Evolutionary conservation across 495 filamentous ascomycete species (phyloP).

Genomic region (Penicillium pulvis): DNA sequence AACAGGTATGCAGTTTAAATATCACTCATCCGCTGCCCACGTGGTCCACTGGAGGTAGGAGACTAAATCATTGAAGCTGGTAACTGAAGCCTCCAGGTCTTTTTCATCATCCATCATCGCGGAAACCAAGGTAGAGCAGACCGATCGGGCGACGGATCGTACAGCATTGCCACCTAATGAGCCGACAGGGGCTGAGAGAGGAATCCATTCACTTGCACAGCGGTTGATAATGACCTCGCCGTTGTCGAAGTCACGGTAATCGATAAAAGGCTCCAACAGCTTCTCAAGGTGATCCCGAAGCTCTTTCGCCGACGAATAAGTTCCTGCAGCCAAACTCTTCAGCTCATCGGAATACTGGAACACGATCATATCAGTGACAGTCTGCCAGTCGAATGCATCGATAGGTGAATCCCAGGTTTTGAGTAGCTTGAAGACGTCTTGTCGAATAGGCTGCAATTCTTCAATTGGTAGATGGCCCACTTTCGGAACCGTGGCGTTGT

Average conservation of each 20-base stretch:
- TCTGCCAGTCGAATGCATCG: constrained; percentile 57
- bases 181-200: constrained; percentile 5
- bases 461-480: constrained; percentile 37
- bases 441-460: constrained; percentile 44
- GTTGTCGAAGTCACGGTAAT: constrained; percentile 30
- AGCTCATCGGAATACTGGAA: constrained; percentile 57
- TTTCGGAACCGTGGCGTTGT: constrained; percentile 43
- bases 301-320: constrained; percentile 31
- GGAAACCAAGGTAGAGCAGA: constrained; percentile 9
- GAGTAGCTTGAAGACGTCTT: constrained; percentile 46
- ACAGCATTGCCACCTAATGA: constrained; percentile 8
- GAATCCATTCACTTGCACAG: constrained; percentile 10
- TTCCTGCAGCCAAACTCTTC: constrained; percentile 45
- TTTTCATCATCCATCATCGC: constrained; percentile 2
- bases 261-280: constrained; percentile 53
- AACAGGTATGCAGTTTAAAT: background rate
- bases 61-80: constrained; percentile 4
- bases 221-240: constrained; percentile 3
- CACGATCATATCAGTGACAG: constrained; percentile 60
- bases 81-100: background rate
- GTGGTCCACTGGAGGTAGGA: constrained; percentile 10
- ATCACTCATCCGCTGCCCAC: background rate
- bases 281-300: constrained; percentile 47
- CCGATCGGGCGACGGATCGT: background rate
- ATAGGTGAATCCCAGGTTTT: constrained; percentile 20